Base-by-base conservation (phyloP, 495 filamentous ascomycete genomes). In the Aspergillus homomorphus region DNA sequence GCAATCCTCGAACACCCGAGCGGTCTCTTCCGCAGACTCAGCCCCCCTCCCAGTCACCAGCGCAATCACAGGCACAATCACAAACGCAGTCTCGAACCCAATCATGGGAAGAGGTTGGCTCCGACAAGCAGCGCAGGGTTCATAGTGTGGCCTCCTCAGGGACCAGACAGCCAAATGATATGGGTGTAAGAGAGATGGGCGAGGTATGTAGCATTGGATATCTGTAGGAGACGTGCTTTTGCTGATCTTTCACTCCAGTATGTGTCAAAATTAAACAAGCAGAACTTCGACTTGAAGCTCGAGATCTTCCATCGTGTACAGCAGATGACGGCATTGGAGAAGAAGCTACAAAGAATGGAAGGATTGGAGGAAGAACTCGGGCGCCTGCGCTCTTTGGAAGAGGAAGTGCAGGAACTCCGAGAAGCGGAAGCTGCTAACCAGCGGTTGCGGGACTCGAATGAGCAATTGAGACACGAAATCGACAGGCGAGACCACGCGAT, bases 251-350 rank as follows among this genome's bases (percentile, higher is more conserved):
- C 12, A 9, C 4, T 57, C 14, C 59, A 81, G 74, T 76, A 80
- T 58, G 72, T 82, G 50, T 84, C 80, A 2, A 89, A 83, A 49
- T 74, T 96, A 46, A 86, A 87, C 66, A 95, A 95, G 65, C 83
- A 93, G 66, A 94, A 96, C 63, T 97, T 96, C 66, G 89, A 92
- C 66, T 77, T 97, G 56, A 96, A 96, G 70, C 77, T 96, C 49
- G 89, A 93, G 59, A 77, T 96, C 1, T 89, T 83, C 63, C 89
- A 96, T 61, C 80, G 87, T 18, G 69, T 77, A 12, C 77, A 87
- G 50, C 84, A 90, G 30, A 78, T 90, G 60, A 72, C 79, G 16
- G 73, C 77, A n/a, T 53, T 92, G 54, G 87, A 91, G 68, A 81
- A 86, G 51, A 90, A 87, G 62, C 69, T 84, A 24, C 85, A 83